phyloP scores from a whole-genome alignment of 805 yeast species.

The Wickerhamiella cacticola region DNA sequence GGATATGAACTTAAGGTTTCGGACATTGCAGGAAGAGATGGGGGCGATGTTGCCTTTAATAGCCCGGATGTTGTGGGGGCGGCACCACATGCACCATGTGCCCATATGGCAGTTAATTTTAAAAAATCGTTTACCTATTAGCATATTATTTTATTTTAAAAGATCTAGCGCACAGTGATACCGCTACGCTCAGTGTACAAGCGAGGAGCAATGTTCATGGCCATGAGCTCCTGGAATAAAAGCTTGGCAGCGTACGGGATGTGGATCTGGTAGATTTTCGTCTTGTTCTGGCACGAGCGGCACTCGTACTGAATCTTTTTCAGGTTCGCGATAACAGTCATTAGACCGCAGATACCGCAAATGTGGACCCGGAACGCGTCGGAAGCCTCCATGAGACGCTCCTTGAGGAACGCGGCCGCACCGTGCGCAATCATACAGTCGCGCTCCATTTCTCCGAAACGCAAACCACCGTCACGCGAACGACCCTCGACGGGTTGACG shows the following conservation, averaged over 20 bases:
- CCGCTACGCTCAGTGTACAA: conserved; percentile 87
- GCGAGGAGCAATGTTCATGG: conserved; percentile 97
- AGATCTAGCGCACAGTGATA: conserved; percentile 27
- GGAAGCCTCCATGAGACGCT: conserved; percentile 96
- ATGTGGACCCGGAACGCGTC: conserved; percentile 98
- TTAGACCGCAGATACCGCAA: conserved; percentile 96
- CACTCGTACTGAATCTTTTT: conserved; percentile 98
- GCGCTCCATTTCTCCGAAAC: conserved; percentile 99
- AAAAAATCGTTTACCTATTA: conserved; percentile 3
- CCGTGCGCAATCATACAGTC: conserved; percentile 99
- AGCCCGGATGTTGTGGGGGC: too few species aligned
- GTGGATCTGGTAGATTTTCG: conserved; percentile 93
- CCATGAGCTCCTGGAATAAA: conserved; percentile 97
- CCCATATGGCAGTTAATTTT: not conserved
- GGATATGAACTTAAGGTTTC: not conserved
- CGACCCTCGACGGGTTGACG: conserved; percentile 99
- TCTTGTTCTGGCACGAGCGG: conserved; percentile 96
- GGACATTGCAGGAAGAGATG: not conserved
- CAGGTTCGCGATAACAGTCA: conserved; percentile 94
- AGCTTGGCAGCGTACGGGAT: conserved; percentile 98
- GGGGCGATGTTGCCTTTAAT: too few species aligned
- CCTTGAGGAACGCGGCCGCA: conserved; percentile 96
- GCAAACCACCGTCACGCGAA: conserved; percentile 96
- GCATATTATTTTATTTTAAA: not conserved
- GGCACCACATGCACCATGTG: too few species aligned